Evolutionary conservation across 805 yeast species (phyloP).

Genomic region (Pichia cabralensis): DNA sequence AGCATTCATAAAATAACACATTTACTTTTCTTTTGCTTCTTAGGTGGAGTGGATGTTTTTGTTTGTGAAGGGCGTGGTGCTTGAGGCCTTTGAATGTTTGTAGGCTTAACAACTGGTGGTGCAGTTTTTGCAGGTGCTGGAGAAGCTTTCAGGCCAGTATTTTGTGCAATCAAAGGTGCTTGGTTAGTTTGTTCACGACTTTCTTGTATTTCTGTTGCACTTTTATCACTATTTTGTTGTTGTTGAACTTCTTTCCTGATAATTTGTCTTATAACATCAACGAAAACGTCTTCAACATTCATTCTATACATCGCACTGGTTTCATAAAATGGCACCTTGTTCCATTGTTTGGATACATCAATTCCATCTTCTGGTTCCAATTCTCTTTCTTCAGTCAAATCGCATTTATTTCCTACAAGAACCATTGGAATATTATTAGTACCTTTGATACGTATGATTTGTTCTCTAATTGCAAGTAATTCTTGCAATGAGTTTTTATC

Average conservation of each 20-base stretch:
- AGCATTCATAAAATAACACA: slow-evolving; percentile 4
- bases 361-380: slow-evolving; percentile 76
- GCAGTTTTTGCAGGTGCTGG: too few species aligned
- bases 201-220: too few species aligned
- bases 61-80: too few species aligned
- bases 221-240: slow-evolving; percentile 9
- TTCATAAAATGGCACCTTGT: slow-evolving; percentile 83
- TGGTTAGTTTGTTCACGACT: neutral
- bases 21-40: slow-evolving; percentile 2
- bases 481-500: slow-evolving; percentile 65
- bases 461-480: slow-evolving; percentile 68
- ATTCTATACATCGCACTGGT: slow-evolving; percentile 86
- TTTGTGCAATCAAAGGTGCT: neutral
- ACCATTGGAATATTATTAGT: slow-evolving; percentile 76
- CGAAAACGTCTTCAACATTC: slow-evolving; percentile 84
- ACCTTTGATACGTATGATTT: slow-evolving; percentile 77
- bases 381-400: slow-evolving; percentile 64
- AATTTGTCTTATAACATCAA: slow-evolving; percentile 82
- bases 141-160: neutral
- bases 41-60: neutral
- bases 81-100: too few species aligned
- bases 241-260: slow-evolving; percentile 56
- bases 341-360: slow-evolving; percentile 77
- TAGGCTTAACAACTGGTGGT: too few species aligned
- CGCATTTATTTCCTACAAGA: slow-evolving; percentile 85